These are phyloP conservation scores for Megacollybia marginata DNA, from an alignment of 768 basidiomycete species.

Conservation along the genomic window DNA sequence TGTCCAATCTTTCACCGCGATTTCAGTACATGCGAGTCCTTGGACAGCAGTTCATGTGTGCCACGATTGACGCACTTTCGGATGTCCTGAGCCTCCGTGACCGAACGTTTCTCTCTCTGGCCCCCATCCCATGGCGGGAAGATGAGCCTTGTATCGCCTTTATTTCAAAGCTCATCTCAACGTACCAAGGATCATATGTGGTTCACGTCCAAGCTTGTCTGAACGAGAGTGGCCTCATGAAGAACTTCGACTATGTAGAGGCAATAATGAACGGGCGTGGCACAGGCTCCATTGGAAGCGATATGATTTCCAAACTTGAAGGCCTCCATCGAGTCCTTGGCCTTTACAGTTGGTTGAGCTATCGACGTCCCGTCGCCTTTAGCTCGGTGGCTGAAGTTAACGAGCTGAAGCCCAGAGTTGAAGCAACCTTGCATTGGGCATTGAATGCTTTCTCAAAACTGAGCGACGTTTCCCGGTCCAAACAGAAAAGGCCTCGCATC, in stretches of 20 bases:
- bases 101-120: slow-evolving; percentile 35
- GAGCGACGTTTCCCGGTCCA: too few species aligned
- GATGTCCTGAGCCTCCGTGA: slow-evolving; percentile 35
- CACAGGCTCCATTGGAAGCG: not conserved
- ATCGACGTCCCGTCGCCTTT: slow-evolving; percentile 64
- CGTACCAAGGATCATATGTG: slow-evolving; percentile 30
- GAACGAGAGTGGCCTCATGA: slow-evolving; percentile 27
- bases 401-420: not conserved
- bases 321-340: slow-evolving; percentile 68
- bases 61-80: slow-evolving; percentile 34
- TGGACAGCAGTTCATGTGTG: slow-evolving; percentile 19
- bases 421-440: not conserved
- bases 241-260: slow-evolving; percentile 35
- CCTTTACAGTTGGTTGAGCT: slow-evolving; percentile 80
- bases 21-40: slow-evolving; percentile 28
- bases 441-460: too few species aligned
- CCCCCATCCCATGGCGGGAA: slow-evolving; percentile 45
- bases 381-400: not conserved
- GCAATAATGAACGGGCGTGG: slow-evolving; percentile 17
- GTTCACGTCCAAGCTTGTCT: slow-evolving; percentile 38
- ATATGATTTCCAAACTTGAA: slow-evolving; percentile 42
- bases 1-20: slow-evolving; percentile 34
- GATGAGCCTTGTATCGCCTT: slow-evolving; percentile 28
- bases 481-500: too few species aligned
- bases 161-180: slow-evolving; percentile 30